These are phyloP conservation scores for Cicer bijugum DNA, from an alignment of 306 rosid genomes.

Conservation along the genomic window DNA sequence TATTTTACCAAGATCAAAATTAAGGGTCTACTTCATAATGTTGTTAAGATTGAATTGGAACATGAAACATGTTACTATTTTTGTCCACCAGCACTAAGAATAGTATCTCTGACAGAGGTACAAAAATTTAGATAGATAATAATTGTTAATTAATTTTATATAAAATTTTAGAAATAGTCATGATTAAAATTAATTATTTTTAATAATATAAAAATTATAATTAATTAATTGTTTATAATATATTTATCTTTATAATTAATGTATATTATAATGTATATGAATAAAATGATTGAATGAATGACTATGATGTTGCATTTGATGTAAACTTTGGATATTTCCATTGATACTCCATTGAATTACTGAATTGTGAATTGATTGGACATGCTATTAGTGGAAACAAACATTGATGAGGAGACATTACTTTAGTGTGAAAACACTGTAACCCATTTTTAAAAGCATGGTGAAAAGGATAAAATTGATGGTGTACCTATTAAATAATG, in stretches of 20 bases:
- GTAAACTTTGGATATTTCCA: slow-evolving; percentile 43
- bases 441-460: slow-evolving; percentile 37
- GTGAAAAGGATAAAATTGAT: slow-evolving; percentile 26
- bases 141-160: no score
- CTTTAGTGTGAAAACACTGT: slow-evolving; percentile 43
- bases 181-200: no score
- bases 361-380: slow-evolving; percentile 45
- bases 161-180: no score
- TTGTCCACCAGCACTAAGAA: slow-evolving; percentile 22
- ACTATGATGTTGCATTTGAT: slow-evolving; percentile 43
- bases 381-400: slow-evolving; percentile 45
- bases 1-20: slow-evolving; percentile 42
- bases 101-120: slow-evolving; percentile 33
- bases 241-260: no score
- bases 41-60: slow-evolving; percentile 37
- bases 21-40: slow-evolving; percentile 34
- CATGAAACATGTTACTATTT: slow-evolving; percentile 48
- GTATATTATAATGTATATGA: no score
- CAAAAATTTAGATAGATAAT: no score
- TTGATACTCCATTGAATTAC: slow-evolving; percentile 48
- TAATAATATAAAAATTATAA: no score
- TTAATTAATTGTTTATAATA: no score
- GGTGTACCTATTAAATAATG: slow-evolving; percentile 37
- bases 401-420: slow-evolving; percentile 39
- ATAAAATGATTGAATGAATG: slow-evolving; percentile 9